phyloP scores from a whole-genome alignment of 2,329 filamentous ascomycete species.

The Penicillium sp. region DNA sequence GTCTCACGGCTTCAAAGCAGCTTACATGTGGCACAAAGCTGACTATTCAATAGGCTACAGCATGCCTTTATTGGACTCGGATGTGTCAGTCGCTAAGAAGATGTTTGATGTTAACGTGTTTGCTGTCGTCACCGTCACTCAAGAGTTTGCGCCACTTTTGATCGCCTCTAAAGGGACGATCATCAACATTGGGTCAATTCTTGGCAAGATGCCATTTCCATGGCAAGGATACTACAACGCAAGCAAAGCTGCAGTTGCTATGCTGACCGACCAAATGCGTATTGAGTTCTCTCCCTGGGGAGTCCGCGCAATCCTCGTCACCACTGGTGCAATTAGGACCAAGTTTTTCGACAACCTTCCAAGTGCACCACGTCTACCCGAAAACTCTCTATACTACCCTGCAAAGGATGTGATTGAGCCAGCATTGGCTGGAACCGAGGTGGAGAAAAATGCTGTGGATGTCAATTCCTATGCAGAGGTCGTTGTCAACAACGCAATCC shows the following conservation, averaged over 20 bases:
- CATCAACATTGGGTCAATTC: conserved; percentile 12
- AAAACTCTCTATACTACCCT: neutral
- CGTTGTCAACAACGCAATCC: neutral
- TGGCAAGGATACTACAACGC: neutral
- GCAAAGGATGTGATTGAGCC: neutral
- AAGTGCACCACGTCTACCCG: neutral
- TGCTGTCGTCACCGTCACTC: conserved; percentile 9
- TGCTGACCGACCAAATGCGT: neutral
- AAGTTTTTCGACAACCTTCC: neutral
- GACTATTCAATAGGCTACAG: conserved; percentile 16
- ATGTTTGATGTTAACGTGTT: conserved; percentile 21
- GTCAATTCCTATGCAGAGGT: neutral
- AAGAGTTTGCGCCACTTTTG: conserved; percentile 28
- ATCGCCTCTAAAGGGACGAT: conserved; percentile 24
- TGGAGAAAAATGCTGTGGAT: neutral
- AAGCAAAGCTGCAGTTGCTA: neutral
- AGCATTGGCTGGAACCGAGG: neutral
- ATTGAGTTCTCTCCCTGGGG: neutral
- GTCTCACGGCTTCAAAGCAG: neutral
- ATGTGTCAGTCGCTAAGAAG: conserved; percentile 29
- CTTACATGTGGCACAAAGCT: neutral
- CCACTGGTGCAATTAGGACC: neutral
- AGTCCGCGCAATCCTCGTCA: neutral
- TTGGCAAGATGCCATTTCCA: neutral
- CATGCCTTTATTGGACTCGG: conserved; percentile 40